A percentile compares a stretch with the other conserved stretches of the same genome.
Conservation (phyloP, 176 grass and related monocot genomes). For the Secale cereale region DNA sequence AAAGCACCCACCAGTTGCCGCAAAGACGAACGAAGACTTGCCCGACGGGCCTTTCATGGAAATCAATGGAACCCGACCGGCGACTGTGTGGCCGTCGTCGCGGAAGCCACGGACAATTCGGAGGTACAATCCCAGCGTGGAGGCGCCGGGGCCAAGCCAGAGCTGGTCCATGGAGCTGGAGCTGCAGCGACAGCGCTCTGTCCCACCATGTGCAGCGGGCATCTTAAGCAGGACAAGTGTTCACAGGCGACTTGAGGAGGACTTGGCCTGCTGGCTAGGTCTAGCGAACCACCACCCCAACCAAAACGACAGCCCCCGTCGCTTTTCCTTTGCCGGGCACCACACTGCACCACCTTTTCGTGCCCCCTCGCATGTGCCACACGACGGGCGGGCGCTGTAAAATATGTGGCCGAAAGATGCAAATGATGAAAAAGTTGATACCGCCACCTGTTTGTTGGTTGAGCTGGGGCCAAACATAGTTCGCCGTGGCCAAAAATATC, state of each 20-base stretch:
- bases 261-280: background rate
- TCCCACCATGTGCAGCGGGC: slow-evolving; percentile 33
- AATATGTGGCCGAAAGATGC: background rate
- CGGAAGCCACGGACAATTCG: background rate
- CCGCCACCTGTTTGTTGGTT: background rate
- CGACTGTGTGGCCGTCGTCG: background rate
- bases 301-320: background rate
- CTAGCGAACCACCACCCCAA: slow-evolving; percentile 1
- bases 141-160: background rate
- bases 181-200: background rate
- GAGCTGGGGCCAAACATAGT: background rate
- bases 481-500: background rate
- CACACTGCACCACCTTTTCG: background rate
- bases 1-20: background rate
- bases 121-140: background rate
- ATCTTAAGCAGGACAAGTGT: slow-evolving; percentile 16
- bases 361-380: background rate
- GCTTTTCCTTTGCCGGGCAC: slow-evolving; percentile 23
- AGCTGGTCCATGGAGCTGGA: background rate
- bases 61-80: background rate
- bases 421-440: background rate
- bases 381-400: background rate
- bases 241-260: background rate
- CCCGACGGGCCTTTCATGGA: background rate
- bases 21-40: background rate